Conservation (phyloP, 768 basidiomycete genomes). For the Rhodotorula paludigena region DNA sequence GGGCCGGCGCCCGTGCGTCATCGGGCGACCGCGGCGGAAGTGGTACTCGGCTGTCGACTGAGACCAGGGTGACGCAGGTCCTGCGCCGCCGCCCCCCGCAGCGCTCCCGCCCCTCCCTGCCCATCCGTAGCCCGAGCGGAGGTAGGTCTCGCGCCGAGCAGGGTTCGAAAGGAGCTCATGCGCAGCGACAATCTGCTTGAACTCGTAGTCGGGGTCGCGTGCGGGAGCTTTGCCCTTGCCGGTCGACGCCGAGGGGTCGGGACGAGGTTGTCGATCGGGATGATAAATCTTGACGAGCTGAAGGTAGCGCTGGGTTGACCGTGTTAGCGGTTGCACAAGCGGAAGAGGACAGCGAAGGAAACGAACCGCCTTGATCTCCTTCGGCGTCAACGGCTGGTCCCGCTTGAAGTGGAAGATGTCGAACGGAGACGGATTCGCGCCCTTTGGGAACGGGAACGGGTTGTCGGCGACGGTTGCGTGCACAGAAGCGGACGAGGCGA, state of each 20-base stretch:
- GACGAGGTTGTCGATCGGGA: conserved; percentile 16
- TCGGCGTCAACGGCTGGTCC: background rate
- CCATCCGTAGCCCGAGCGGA: conserved; percentile 24
- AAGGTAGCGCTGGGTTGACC: conserved; percentile 1
- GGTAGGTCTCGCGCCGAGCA: conserved; percentile 5
- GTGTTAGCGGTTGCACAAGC: background rate
- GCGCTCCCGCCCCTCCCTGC: background rate
- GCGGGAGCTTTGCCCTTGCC: conserved; percentile 12
- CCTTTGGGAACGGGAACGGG: conserved; percentile 23
- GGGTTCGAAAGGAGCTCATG: conserved; percentile 31
- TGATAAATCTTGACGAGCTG: conserved; percentile 31
- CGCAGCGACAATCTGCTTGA: conserved; percentile 22
- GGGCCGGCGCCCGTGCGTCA: conserved; percentile 1
- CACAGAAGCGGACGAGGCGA: background rate
- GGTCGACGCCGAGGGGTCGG: too few relatives aligned
- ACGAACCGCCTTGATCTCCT: background rate
- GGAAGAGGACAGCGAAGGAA: background rate
- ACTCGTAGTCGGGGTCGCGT: conserved; percentile 16
- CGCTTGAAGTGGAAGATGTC: conserved; percentile 35
- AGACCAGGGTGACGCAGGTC: conserved; percentile 2
- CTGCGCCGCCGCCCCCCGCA: background rate
- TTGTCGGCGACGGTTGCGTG: background rate
- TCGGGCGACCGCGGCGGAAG: conserved; percentile 26
- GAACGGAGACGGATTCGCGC: conserved; percentile 22
- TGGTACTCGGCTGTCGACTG: conserved; percentile 26